A percentile compares a stretch with the other conserved stretches of the same genome.
phyloP scores from a whole-genome alignment of 1,139 yeast genomes.

The Candida sanyaensis region DNA sequence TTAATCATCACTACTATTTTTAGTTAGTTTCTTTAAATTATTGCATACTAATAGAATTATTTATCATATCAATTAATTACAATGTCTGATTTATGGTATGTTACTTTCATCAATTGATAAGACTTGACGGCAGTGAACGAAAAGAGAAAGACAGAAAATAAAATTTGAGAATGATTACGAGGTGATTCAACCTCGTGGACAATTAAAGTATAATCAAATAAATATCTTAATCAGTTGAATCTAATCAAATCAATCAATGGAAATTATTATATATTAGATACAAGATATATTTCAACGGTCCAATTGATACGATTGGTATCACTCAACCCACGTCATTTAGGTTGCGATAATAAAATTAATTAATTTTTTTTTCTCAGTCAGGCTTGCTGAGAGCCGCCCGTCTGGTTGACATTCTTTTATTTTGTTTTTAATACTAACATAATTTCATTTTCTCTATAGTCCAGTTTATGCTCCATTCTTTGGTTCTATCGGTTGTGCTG shows the following conservation, averaged over 20 bases:
- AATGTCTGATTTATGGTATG: slow-evolving; percentile 63
- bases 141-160: neutral
- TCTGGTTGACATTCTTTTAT: neutral
- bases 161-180: neutral
- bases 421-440: slow-evolving; percentile 3
- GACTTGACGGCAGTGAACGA: no score
- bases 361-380: neutral
- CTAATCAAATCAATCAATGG: no score
- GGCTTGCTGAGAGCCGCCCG: neutral
- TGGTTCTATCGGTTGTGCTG: slow-evolving; percentile 98
- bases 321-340: neutral
- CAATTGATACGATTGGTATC: neutral
- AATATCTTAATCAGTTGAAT: no score
- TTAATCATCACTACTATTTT: neutral
- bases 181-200: neutral
- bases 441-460: slow-evolving; percentile 29
- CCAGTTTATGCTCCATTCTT: slow-evolving; percentile 91
- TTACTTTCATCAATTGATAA: slow-evolving; percentile 12
- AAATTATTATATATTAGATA: no score
- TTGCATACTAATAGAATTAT: neutral
- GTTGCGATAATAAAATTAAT: neutral
- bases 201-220: neutral
- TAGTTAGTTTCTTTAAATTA: neutral
- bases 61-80: slow-evolving; percentile 8
- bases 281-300: neutral